Conservation (phyloP, 768 basidiomycete genomes). For the Lactarius indigo region DNA sequence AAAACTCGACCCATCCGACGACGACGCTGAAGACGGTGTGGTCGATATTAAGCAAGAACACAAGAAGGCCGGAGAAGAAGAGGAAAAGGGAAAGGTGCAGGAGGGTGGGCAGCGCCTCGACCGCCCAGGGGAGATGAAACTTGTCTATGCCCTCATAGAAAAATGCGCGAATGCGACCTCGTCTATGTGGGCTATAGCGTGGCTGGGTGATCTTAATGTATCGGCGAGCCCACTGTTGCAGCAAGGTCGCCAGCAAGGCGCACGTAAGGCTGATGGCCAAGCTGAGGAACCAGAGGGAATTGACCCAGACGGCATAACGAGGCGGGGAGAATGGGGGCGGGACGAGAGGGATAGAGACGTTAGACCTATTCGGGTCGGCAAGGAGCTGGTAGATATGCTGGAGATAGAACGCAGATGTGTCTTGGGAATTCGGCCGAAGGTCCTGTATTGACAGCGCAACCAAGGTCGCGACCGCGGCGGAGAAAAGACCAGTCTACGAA, state of each 20-base stretch:
- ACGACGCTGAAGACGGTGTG: background rate
- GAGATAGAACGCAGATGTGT: background rate
- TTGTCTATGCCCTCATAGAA: background rate
- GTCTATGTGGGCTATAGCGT: background rate
- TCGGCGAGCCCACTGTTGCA: background rate
- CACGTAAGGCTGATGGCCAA: background rate
- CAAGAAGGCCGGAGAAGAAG: background rate
- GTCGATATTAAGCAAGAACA: background rate
- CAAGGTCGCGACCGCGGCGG: conserved; percentile 1
- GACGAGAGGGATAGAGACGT: background rate
- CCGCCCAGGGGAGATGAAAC: background rate
- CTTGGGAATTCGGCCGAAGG: background rate
- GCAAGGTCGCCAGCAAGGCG: background rate
- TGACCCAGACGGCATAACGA: background rate
- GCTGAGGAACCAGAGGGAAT: conserved; percentile 5
- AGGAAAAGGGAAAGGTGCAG: background rate
- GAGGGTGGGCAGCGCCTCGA: background rate
- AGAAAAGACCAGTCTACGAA: conserved; percentile 9
- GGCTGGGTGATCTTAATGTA: background rate
- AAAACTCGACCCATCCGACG: background rate
- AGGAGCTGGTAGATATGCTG: background rate
- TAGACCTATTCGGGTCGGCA: background rate
- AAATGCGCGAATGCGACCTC: background rate
- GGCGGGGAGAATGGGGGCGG: background rate
- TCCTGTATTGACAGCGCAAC: background rate